Percentiles rank a stretch among this genome's conserved stretches.
phyloP scores from a whole-genome alignment of 139 green algal species.

The Chlamydomonas incerta region DNA sequence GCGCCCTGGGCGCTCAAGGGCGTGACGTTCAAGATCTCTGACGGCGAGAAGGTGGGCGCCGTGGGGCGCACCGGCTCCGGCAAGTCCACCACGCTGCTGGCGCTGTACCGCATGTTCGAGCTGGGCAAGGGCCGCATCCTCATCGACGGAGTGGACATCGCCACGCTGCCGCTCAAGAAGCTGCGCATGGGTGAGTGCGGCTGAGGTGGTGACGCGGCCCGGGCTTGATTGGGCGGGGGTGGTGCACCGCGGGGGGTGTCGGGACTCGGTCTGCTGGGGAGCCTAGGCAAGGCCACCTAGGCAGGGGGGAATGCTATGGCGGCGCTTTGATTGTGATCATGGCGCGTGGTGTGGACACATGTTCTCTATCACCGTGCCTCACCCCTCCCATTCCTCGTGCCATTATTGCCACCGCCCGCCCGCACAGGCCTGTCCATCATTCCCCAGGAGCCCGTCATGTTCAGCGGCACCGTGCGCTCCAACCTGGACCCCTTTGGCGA shows the following conservation, averaged over 20 bases:
- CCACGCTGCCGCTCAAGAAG: constrained; percentile 61
- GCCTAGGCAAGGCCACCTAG: no score
- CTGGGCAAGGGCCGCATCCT: constrained; percentile 65
- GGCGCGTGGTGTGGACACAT: no score
- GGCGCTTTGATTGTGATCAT: no score
- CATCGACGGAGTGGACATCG: constrained; percentile 80
- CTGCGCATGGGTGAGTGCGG: constrained; percentile 51
- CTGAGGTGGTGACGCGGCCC: no score
- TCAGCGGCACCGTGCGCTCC: constrained; percentile 79
- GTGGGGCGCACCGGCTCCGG: constrained; percentile 79
- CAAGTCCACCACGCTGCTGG: constrained; percentile 83
- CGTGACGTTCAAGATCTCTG: constrained; percentile 54
- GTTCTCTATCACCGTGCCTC: no score
- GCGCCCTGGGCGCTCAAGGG: constrained; percentile 45
- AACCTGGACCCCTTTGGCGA: constrained; percentile 88
- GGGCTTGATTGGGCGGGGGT: background rate
- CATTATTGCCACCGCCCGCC: background rate
- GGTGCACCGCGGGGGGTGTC: background rate
- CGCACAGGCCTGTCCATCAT: constrained; percentile 74
- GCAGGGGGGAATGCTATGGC: no score
- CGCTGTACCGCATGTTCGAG: constrained; percentile 82
- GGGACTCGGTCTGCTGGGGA: no score
- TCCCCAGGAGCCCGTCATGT: constrained; percentile 84
- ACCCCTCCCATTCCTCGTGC: no score
- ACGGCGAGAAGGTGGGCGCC: constrained; percentile 71